Evolutionary conservation across 768 basidiomycete genomes (phyloP).

Genomic region (Pisolithus marmoratus): DNA sequence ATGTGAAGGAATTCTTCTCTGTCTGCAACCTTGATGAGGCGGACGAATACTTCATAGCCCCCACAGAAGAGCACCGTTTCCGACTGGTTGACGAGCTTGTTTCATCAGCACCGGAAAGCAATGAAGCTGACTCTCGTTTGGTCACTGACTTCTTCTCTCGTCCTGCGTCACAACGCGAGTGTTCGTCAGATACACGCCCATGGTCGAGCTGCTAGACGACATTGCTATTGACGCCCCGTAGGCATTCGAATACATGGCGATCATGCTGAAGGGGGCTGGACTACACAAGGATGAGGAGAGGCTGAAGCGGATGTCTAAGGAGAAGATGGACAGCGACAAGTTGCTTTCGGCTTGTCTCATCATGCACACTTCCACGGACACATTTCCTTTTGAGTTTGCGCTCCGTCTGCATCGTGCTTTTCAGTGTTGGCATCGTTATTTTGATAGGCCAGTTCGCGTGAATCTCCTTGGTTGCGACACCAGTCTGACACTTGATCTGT

Average conservation of each 20-base stretch:
- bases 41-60: too few species aligned
- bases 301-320: constrained; percentile 49
- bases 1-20: too few species aligned
- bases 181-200: constrained; percentile 44
- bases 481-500: too few species aligned
- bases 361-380: too few species aligned
- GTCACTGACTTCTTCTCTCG: constrained; percentile 70
- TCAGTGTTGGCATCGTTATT: too few species aligned
- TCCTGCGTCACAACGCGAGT: constrained; percentile 51
- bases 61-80: constrained; percentile 51
- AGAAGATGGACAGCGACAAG: constrained; percentile 55
- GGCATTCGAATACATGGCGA: constrained; percentile 70
- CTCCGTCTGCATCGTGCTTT: too few species aligned
- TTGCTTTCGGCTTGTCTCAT: constrained; percentile 55
- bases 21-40: too few species aligned
- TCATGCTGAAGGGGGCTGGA: constrained; percentile 67
- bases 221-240: constrained; percentile 87
- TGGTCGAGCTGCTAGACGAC: constrained; percentile 80
- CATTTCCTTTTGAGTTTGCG: too few species aligned
- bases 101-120: constrained; percentile 69
- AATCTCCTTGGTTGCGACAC: too few species aligned
- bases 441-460: too few species aligned
- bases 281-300: constrained; percentile 55
- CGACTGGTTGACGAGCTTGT: constrained; percentile 73
- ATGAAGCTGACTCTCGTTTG: constrained; percentile 73